Conservation (phyloP, 2,329 filamentous ascomycete genomes). For the Epichloe gansuensis region DNA sequence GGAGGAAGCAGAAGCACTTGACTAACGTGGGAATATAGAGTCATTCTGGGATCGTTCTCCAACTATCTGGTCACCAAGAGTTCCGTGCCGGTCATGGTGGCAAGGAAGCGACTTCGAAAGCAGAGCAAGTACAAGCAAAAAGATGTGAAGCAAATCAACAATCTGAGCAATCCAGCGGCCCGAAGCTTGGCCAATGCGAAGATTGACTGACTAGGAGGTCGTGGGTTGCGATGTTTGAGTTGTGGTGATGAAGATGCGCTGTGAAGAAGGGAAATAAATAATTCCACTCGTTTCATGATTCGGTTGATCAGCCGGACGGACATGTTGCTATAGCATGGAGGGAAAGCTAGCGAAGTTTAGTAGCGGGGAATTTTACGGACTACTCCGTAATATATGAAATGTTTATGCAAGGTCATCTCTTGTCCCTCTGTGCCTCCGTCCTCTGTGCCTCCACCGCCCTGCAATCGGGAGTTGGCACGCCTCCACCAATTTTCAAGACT, state of each 20-base stretch:
- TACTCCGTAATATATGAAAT: neutral
- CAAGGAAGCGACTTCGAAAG: conserved; percentile 77
- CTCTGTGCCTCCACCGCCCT: no score
- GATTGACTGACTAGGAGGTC: conserved; percentile 56
- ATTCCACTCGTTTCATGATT: no score
- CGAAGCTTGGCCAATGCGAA: conserved; percentile 58
- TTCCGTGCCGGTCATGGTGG: conserved; percentile 95
- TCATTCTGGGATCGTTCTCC: conserved; percentile 88
- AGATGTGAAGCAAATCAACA: conserved; percentile 65
- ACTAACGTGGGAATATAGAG: conserved; percentile 35
- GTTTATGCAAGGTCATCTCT: no score
- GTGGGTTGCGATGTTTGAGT: neutral
- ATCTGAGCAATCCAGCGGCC: conserved; percentile 57
- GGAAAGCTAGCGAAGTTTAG: neutral
- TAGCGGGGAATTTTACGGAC: neutral
- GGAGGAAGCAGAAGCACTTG: no score
- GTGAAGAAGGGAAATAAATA: no score
- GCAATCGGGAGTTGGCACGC: no score
- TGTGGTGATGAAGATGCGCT: neutral
- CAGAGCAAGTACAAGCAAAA: conserved; percentile 65
- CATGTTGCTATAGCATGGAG: neutral
- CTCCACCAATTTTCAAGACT: no score
- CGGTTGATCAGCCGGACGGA: neutral
- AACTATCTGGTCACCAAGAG: conserved; percentile 97
- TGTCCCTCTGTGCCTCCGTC: no score